Percentiles rank a stretch among this genome's conserved stretches.
phyloP scores from a whole-genome alignment of 768 basidiomycete genomes.

The Boletus reticuloceps region DNA sequence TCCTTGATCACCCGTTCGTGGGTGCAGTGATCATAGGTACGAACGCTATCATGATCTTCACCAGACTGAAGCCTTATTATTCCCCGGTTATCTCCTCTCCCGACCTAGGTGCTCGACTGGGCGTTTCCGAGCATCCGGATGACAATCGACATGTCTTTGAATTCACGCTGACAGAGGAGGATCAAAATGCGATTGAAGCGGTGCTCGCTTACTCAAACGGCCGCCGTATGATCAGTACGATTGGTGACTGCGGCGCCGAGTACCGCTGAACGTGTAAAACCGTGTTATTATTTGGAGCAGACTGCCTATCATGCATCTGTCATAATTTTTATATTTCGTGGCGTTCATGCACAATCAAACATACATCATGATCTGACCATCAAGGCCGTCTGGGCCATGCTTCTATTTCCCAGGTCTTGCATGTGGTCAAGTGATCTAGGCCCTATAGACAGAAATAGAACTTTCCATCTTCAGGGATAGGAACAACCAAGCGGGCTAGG shows the following conservation, averaged over 20 bases:
- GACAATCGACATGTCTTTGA: slow-evolving; percentile 66
- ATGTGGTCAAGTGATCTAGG: not conserved
- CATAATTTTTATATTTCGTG: not conserved
- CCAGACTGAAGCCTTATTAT: not conserved
- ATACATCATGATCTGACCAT: not conserved
- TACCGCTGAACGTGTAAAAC: slow-evolving; percentile 45
- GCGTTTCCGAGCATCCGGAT: slow-evolving; percentile 68
- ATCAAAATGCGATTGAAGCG: slow-evolving; percentile 59
- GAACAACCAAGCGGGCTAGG: not conserved
- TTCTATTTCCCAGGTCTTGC: not conserved
- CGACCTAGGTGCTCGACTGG: slow-evolving; percentile 62
- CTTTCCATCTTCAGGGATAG: not conserved
- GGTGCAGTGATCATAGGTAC: slow-evolving; percentile 78
- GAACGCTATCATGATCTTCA: slow-evolving; percentile 2
- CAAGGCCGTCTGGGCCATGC: not conserved
- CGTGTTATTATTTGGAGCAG: not conserved
- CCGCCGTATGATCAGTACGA: slow-evolving; percentile 56
- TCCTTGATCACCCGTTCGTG: slow-evolving; percentile 72
- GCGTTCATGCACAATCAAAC: not conserved
- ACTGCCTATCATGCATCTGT: not conserved
- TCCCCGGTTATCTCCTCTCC: not conserved
- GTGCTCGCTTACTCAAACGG: slow-evolving; percentile 64
- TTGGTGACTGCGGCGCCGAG: slow-evolving; percentile 85
- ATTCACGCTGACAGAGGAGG: slow-evolving; percentile 53
- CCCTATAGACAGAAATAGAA: slow-evolving; percentile 5